Conservation (phyloP, 2,329 filamentous ascomycete genomes). For the Aspergillus sp. region DNA sequence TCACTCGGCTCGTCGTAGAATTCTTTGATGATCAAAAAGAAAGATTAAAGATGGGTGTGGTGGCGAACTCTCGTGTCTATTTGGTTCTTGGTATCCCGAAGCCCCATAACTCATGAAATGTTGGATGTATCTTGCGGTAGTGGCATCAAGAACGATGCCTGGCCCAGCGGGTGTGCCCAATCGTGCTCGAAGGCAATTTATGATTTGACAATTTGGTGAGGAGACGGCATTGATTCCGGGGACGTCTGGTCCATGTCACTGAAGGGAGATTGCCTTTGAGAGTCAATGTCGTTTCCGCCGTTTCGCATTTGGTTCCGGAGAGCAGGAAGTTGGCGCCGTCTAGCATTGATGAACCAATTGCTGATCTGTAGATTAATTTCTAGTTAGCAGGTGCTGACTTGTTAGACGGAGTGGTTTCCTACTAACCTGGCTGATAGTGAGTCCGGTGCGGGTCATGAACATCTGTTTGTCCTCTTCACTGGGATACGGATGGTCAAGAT, state of each 20-base stretch:
- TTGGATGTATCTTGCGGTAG: conserved; percentile 14
- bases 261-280: conserved; percentile 37
- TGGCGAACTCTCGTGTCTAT: conserved; percentile 18
- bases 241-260: conserved; percentile 37
- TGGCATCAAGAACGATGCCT: neutral
- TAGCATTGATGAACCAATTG: conserved; percentile 57
- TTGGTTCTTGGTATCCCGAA: conserved; percentile 5
- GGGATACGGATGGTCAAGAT: conserved; percentile 79
- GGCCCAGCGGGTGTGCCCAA: neutral
- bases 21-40: conserved; percentile 18
- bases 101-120: conserved; percentile 21
- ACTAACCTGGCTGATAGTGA: conserved; percentile 69
- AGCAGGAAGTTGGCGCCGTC: conserved; percentile 50
- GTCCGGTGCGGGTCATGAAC: conserved; percentile 71
- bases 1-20: conserved; percentile 22
- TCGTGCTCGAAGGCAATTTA: neutral
- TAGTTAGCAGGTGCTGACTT: neutral
- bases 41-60: conserved; percentile 13
- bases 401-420: conserved; percentile 9
- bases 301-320: conserved; percentile 48
- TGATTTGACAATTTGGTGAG: conserved; percentile 22
- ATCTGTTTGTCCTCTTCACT: conserved; percentile 86
- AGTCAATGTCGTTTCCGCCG: conserved; percentile 32
- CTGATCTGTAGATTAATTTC: conserved; percentile 44
- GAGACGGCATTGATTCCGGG: conserved; percentile 32